Conservation (phyloP, 2,329 filamentous ascomycete genomes). For the Ascochyta koolunga region DNA sequence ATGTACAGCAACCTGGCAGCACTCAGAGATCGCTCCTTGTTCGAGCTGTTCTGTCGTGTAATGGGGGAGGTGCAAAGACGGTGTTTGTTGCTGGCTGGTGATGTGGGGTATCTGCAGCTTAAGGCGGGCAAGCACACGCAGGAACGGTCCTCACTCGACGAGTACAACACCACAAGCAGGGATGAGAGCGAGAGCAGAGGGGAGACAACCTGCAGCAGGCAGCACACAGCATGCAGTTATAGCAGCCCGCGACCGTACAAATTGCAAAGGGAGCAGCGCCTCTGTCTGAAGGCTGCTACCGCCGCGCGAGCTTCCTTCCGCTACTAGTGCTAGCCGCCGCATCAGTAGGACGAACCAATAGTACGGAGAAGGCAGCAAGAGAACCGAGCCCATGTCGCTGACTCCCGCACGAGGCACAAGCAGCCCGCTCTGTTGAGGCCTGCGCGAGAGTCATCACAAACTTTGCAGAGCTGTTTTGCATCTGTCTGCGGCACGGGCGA, state of each 20-base stretch:
- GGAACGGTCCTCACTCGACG: conserved; percentile 16
- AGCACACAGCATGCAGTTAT: conserved; percentile 16
- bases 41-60: conserved; percentile 20
- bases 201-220: conserved; percentile 6
- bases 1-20: conserved; percentile 7
- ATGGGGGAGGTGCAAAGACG: conserved; percentile 16
- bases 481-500: conserved; percentile 14
- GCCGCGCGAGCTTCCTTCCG: conserved; percentile 20
- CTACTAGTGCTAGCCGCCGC: conserved; percentile 19
- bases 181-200: conserved; percentile 11
- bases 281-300: conserved; percentile 15
- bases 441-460: conserved; percentile 17
- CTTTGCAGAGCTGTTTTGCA: conserved; percentile 13
- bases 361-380: conserved; percentile 1
- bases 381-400: conserved; percentile 10
- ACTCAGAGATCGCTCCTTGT: conserved; percentile 9
- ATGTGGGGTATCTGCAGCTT: conserved; percentile 24
- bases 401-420: conserved; percentile 16
- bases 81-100: conserved; percentile 16
- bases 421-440: conserved; percentile 9
- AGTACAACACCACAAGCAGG: conserved; percentile 16
- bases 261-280: no score
- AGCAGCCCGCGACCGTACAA: conserved; percentile 4
- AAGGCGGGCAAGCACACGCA: conserved; percentile 14
- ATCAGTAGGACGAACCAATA: conserved; percentile 15